A percentile compares a stretch with the other conserved stretches of the same genome.
Conservation (phyloP, 805 yeast genomes). For the Ogataea sp. region DNA sequence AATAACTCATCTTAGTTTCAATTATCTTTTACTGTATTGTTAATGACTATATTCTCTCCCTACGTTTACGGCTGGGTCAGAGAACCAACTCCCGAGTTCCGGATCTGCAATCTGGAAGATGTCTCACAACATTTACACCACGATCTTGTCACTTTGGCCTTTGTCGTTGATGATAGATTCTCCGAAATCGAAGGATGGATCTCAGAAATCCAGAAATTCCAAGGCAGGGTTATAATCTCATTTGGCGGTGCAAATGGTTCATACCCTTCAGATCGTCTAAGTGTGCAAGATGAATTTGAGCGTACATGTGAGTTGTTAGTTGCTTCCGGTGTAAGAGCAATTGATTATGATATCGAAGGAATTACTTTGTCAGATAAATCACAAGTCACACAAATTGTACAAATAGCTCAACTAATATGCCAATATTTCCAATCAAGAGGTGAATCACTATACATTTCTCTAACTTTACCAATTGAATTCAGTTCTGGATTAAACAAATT, state of each 20-base stretch:
- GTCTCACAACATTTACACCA: constrained; percentile 8
- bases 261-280: constrained; percentile 16
- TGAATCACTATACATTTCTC: constrained; percentile 10
- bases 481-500: constrained; percentile 12
- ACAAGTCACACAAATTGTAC: constrained; percentile 7
- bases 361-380: constrained; percentile 5
- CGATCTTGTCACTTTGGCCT: constrained; percentile 17
- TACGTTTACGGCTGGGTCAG: constrained; percentile 23
- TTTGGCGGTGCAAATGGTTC: constrained; percentile 24
- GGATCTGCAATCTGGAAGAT: constrained; percentile 11
- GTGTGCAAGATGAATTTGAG: constrained; percentile 9
- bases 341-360: constrained; percentile 26
- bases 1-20: background rate
- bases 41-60: constrained; percentile 21
- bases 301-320: constrained; percentile 9
- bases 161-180: constrained; percentile 15
- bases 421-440: background rate
- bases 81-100: constrained; percentile 9
- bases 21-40: background rate
- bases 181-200: constrained; percentile 20
- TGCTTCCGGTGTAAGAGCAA: constrained; percentile 8
- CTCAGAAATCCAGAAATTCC: constrained; percentile 10
- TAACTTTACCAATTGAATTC: constrained; percentile 24
- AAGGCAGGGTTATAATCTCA: constrained; percentile 18
- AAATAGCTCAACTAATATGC: constrained; percentile 8